Conservation (phyloP, 148 eudicot species). For the Camellia lanceoleosa region DNA sequence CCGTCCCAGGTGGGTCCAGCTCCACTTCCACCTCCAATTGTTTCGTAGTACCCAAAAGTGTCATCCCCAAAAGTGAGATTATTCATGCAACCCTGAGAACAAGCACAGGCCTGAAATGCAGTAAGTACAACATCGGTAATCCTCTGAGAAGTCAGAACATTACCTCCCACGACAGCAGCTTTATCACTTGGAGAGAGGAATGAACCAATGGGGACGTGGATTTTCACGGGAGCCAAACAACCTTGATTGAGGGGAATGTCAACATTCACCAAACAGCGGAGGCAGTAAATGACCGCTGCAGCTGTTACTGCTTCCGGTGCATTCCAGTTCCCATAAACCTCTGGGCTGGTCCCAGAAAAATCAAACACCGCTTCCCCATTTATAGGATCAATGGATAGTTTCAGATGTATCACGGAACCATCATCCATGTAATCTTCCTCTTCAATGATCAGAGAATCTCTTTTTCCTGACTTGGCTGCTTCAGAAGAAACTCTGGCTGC, state of each 20-base stretch:
- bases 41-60: conserved; percentile 90
- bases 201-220: conserved; percentile 72
- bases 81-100: conserved; percentile 99
- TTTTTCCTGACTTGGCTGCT: conserved; percentile 22
- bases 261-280: conserved; percentile 83
- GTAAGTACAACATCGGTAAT: conserved; percentile 89
- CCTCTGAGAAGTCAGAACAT: conserved; percentile 94
- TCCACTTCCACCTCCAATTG: conserved; percentile 96
- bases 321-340: conserved; percentile 97
- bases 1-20: conserved; percentile 95
- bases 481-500: conserved; percentile 54
- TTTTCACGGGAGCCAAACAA: conserved; percentile 87
- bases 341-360: conserved; percentile 86
- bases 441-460: conserved; percentile 50
- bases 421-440: conserved; percentile 99
- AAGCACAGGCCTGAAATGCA: conserved; percentile 97
- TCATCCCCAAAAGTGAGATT: conserved; percentile 91
- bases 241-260: conserved; percentile 98
- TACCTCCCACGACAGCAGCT: conserved; percentile 98
- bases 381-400: conserved; percentile 62
- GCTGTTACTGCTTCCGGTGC: conserved; percentile 93
- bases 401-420: conserved; percentile 80
- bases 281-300: conserved; percentile 94
- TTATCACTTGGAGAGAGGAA: conserved; percentile 94
- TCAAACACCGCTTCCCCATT: conserved; percentile 87